Evolutionary conservation across 2,329 filamentous ascomycete species (phyloP).

Genomic region (Trichoderma simmonsii): DNA sequence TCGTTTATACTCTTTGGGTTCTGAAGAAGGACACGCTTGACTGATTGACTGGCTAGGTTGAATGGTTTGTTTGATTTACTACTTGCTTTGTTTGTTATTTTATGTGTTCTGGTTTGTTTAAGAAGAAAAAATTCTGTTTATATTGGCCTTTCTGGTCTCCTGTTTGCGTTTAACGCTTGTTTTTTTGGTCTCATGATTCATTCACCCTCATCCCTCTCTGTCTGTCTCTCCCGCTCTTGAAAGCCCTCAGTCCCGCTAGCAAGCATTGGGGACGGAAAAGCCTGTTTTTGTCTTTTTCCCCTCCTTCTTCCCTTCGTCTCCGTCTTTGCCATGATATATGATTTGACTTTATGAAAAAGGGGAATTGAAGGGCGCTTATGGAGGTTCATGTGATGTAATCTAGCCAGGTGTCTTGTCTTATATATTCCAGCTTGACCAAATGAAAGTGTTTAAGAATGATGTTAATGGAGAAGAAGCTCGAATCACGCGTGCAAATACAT

Average conservation of each 20-base stretch:
- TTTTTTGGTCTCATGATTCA: neutral
- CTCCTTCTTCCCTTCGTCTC: too few relatives aligned
- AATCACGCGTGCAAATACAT: neutral
- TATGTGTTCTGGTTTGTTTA: neutral
- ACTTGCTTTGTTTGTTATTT: neutral
- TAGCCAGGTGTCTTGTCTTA: neutral
- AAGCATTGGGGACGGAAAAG: neutral
- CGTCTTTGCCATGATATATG: neutral
- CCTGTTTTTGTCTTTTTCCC: neutral
- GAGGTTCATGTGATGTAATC: neutral
- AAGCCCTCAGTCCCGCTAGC: neutral
- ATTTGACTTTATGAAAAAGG: neutral
- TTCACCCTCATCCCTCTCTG: neutral
- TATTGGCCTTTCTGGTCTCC: neutral
- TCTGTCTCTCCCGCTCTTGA: neutral
- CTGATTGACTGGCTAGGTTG: neutral
- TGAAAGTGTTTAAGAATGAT: neutral
- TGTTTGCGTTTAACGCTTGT: neutral
- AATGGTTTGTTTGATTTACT: neutral
- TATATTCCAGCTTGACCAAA: conserved; percentile 1
- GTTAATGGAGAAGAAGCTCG: neutral
- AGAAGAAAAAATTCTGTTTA: neutral
- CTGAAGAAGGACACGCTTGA: neutral
- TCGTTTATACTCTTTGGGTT: neutral
- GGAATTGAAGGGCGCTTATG: neutral